Conservation (phyloP, 2,329 filamentous ascomycete genomes). For the Zymoseptoria brevis region DNA sequence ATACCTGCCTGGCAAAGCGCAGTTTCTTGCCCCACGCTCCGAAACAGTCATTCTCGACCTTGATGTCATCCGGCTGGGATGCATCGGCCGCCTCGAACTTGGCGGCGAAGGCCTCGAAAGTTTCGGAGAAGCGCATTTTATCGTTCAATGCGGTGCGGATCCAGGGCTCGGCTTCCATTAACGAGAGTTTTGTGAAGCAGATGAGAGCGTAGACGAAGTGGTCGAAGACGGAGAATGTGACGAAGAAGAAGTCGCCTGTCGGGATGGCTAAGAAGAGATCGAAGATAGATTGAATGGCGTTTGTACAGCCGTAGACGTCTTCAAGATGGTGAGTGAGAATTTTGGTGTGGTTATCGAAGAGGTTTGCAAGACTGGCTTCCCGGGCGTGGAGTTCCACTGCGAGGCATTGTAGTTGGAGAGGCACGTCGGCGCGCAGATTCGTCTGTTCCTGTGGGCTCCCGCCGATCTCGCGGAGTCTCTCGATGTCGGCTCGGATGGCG, state of each 20-base stretch:
- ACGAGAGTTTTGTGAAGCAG: slow-evolving; percentile 21
- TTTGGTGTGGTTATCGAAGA: slow-evolving; percentile 18
- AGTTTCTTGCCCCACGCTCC: slow-evolving; percentile 23
- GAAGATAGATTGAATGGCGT: slow-evolving; percentile 19
- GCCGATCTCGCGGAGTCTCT: slow-evolving; percentile 11
- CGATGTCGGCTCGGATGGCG: slow-evolving; percentile 23
- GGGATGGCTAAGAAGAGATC: slow-evolving; percentile 24
- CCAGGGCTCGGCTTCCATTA: slow-evolving; percentile 26
- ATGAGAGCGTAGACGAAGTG: slow-evolving; percentile 27
- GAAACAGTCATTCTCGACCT: slow-evolving; percentile 25
- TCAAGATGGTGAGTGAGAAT: slow-evolving; percentile 19
- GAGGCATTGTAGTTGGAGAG: slow-evolving; percentile 22
- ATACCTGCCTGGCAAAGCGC: slow-evolving; percentile 23
- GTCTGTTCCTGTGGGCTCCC: slow-evolving; percentile 6
- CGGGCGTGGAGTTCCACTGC: slow-evolving; percentile 22
- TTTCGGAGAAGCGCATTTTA: slow-evolving; percentile 14
- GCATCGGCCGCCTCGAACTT: slow-evolving; percentile 17
- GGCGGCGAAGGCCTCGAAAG: slow-evolving; percentile 17
- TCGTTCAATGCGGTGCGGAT: slow-evolving; percentile 16
- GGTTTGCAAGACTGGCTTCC: slow-evolving; percentile 21
- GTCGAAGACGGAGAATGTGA: slow-evolving; percentile 25
- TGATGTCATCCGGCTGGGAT: slow-evolving; percentile 18
- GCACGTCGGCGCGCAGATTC: slow-evolving; percentile 11
- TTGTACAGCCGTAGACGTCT: slow-evolving; percentile 20
- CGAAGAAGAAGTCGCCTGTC: slow-evolving; percentile 16